Conservation (phyloP, 2,329 filamentous ascomycete genomes). For the Exophiala oligosperma region DNA sequence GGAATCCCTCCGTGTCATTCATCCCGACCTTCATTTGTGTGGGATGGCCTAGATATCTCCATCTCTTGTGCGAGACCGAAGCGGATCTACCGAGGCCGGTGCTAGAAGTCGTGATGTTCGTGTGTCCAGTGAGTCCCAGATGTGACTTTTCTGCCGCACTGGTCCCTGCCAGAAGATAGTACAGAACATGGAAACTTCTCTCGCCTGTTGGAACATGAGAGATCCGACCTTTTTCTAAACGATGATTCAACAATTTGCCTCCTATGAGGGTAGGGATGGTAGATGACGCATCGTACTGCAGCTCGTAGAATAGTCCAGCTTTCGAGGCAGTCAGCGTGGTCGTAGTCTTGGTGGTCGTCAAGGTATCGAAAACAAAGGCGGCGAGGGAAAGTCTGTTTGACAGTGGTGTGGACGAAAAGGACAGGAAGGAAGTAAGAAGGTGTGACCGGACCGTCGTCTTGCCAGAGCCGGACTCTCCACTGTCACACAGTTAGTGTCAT, state of each 20-base stretch:
- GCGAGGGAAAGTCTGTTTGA: conserved; percentile 92
- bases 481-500: conserved; percentile 45
- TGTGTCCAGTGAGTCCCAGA: conserved; percentile 62
- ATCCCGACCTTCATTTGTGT: conserved; percentile 97
- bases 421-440: conserved; percentile 78
- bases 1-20: conserved; percentile 92
- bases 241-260: conserved; percentile 90
- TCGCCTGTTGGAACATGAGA: conserved; percentile 92
- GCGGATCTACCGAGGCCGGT: conserved; percentile 54
- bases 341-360: conserved; percentile 95
- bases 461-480: conserved; percentile 91
- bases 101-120: conserved; percentile 39
- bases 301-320: conserved; percentile 89
- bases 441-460: conserved; percentile 95
- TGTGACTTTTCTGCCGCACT: conserved; percentile 87
- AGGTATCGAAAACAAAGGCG: conserved; percentile 90
- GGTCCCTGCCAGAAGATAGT: conserved; percentile 91
- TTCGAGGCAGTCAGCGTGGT: conserved; percentile 96
- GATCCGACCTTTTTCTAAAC: conserved; percentile 87
- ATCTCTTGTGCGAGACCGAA: conserved; percentile 69
- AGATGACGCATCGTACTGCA: conserved; percentile 92
- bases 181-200: conserved; percentile 92
- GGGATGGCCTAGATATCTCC: conserved; percentile 94
- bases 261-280: conserved; percentile 86
- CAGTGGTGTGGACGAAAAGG: conserved; percentile 87